Evolutionary conservation across 768 basidiomycete genomes (phyloP), one percentile per base, ranked within the genome.

Genomic region (Antrodiella citrinella): DNA sequence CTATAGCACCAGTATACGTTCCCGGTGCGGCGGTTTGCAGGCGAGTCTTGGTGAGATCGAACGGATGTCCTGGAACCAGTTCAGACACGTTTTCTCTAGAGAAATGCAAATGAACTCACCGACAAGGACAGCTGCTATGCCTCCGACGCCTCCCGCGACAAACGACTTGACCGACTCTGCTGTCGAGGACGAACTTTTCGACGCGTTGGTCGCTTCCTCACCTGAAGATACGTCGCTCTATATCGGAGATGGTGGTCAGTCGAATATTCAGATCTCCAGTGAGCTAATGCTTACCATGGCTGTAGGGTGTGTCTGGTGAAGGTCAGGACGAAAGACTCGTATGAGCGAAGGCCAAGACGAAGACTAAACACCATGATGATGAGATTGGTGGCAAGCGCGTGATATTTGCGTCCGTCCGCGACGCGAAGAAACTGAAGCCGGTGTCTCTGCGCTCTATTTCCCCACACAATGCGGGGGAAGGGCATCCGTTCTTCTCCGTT

Each of bases 41-140:
- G 41, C 95, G 79, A n/a, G 90, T 92, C 72, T 94, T 94, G 51
- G 91, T 96, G 61, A 98, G 72, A 69, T 99, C 96, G 65, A 98
- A 99, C 7, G 96, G 96, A 63, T 99, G 96, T 1, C 96, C 95
- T 91, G 38, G 9, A 9, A 22, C 26, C 41, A 39, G 25, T 19
- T 25, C 11, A 25, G 20, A 39, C 21, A 4, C 30, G 30, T 35
- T 35, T 35, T 15, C 30, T 7, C 7, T 7, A 35, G 30, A 35
- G 30, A 35, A 35, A 35, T 7, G 13, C 13, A 18, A 3, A n/a
- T n/a, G n/a, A n/a, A 75, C 89, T 60, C 51, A 92, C 92, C 93
- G 54, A 96, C 93, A 21, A 95, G 75, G 12, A 96, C 94, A 25
- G 86, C 88, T 54, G 80, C 73, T 48, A 84, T 72, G 56, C 96